A percentile compares a stretch with the other conserved stretches of the same genome.
Evolutionary conservation across 2,329 filamentous ascomycete species (phyloP).

Genomic region (Fusarium paranaense): DNA sequence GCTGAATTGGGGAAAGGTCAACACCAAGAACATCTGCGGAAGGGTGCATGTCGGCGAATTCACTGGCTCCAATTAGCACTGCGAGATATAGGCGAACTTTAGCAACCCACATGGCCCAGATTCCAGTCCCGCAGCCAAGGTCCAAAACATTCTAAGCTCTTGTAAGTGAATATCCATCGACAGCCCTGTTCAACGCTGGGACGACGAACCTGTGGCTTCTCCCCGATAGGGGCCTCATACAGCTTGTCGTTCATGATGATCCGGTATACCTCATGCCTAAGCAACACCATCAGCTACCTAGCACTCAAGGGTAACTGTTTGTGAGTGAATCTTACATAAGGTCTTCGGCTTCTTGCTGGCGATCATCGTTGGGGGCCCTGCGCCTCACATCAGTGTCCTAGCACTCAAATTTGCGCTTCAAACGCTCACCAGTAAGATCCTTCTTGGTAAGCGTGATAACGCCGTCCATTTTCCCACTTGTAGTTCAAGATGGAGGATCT

Average conservation of each 20-base stretch:
- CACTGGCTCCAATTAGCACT: not conserved
- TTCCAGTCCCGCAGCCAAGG: conserved; percentile 52
- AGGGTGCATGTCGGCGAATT: conserved; percentile 23
- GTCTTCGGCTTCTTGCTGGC: conserved; percentile 45
- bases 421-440: conserved; percentile 51
- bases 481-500: conserved; percentile 34
- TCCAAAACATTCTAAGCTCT: conserved; percentile 42
- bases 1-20: conserved; percentile 26
- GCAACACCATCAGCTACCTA: fast-evolving
- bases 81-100: not conserved
- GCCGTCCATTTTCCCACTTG: conserved; percentile 59
- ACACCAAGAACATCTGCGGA: conserved; percentile 23
- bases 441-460: conserved; percentile 61
- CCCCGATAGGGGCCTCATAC: conserved; percentile 47
- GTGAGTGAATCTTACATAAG: conserved; percentile 12
- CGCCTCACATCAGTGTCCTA: not conserved
- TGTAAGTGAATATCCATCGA: not conserved
- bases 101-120: conserved; percentile 41
- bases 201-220: conserved; percentile 39
- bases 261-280: conserved; percentile 43
- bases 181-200: not conserved
- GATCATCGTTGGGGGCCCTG: conserved; percentile 46
- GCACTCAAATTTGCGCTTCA: fast-evolving
- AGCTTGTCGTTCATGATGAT: conserved; percentile 48
- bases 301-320: fast-evolving